Base-by-base conservation (phyloP, 2,329 filamentous ascomycete genomes). In the Xylaria sp. region DNA sequence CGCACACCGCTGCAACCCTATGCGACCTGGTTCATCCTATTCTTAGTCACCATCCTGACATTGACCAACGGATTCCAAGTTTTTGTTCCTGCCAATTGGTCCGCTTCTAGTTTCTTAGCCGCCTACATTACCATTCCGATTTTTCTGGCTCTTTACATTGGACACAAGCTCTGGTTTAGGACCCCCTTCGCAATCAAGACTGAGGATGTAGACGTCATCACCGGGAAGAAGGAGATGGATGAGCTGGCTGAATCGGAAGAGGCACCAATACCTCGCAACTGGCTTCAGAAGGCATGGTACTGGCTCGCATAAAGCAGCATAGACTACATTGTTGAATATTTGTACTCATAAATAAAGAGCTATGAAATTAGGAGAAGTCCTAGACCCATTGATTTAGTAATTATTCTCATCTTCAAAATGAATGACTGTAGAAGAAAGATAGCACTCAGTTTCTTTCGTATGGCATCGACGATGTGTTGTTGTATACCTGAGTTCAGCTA, bases 1-100 rank as follows among this genome's bases (percentile, higher is more conserved):
- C 80, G 75, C 60, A 86, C 86, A 0, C 80, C 81, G 0, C 76
- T 84, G 13, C 87, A 89, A 77, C 88, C 92, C 0, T 93, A 90
- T 75, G 88, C 88, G 1, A 86, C 91, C 0, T 93, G 85, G 75
- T 80, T 86, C 63, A 84, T 86, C 10, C 84, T 93, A 1, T 77
- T 86, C 18, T 76, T 88, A 27, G 85, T 93, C 62, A 77, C 79
- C 2, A 80, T 93, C 29, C 82, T 94, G n/a, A 87, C 86, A 1
- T 79, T 94, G 2, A 90, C 92, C 73, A 93, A 93, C 74, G 92
- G 92, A 1, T 95, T 94, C 79, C 86, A 90, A 42, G 87, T 91
- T 16, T 94, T 95, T 77, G 91, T 91, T 77, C 87, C 88, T 0
- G 81, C 83, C 8, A 83, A 89, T 32, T 95, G 90, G 86, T 86